phyloP scores from a whole-genome alignment of 139 green algal species.

The Zygnema cylindricum region DNA sequence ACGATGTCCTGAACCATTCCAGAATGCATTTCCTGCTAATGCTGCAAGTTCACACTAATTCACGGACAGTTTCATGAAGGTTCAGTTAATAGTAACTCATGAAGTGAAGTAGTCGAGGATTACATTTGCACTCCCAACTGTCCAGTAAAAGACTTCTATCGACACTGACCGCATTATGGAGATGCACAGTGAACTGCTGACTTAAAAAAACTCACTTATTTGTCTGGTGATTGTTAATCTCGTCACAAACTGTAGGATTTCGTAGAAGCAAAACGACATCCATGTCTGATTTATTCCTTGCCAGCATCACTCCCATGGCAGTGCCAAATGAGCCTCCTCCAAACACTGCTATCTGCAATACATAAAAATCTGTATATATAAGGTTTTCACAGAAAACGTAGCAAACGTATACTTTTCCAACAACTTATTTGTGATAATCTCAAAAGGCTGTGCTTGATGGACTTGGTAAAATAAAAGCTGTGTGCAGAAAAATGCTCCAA shows the following conservation, averaged over 20 bases:
- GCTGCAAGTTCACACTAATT: no score
- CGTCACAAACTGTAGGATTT: conserved; percentile 76
- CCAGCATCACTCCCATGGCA: conserved; percentile 86
- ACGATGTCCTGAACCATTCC: no score
- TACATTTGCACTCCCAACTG: no score
- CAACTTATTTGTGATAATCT: background rate
- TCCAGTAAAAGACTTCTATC: no score
- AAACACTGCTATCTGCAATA: conserved; percentile 86
- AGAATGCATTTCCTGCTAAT: no score
- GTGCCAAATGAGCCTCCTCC: conserved; percentile 96
- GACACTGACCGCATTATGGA: no score
- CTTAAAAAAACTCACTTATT: conserved; percentile 91
- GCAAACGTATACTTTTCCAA: conserved; percentile 13
- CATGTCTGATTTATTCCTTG: conserved; percentile 80
- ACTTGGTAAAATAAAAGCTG: background rate
- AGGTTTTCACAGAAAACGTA: no score
- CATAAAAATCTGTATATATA: no score
- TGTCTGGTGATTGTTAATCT: conserved; percentile 87
- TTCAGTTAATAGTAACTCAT: no score
- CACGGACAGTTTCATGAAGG: no score
- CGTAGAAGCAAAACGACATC: conserved; percentile 88
- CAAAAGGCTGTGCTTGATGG: background rate
- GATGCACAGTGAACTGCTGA: no score
- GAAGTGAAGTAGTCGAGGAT: no score
- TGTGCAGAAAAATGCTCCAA: background rate